phyloP scores from a whole-genome alignment of 768 basidiomycete genomes.

The Hydnum rufescens region DNA sequence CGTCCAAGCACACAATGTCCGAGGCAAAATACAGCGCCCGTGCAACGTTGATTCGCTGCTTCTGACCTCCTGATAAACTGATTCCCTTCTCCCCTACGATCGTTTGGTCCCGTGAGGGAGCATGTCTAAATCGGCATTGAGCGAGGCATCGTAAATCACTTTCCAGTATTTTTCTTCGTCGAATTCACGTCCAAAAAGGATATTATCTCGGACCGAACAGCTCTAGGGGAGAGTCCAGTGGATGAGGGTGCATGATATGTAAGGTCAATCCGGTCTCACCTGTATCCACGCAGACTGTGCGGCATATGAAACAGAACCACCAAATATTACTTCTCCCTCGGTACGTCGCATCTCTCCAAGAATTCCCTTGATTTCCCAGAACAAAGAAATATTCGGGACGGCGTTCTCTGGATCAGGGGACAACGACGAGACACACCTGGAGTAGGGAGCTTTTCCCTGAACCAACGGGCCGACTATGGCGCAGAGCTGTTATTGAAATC shows the following conservation, averaged over 20 bases:
- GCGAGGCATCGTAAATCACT: slow-evolving; percentile 12
- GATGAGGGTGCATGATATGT: background rate
- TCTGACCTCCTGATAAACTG: slow-evolving; percentile 9
- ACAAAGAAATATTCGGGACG: too few relatives aligned
- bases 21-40: slow-evolving; percentile 55
- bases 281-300: slow-evolving; percentile 45
- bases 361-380: slow-evolving; percentile 32
- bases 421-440: too few relatives aligned
- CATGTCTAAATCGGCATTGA: slow-evolving; percentile 19
- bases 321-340: slow-evolving; percentile 33
- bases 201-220: slow-evolving; percentile 20
- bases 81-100: slow-evolving; percentile 21
- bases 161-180: slow-evolving; percentile 17
- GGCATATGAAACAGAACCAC: slow-evolving; percentile 36
- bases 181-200: slow-evolving; percentile 19
- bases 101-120: slow-evolving; percentile 19
- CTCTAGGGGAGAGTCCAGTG: background rate
- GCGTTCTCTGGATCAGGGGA: slow-evolving; percentile 11
- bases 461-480: slow-evolving; percentile 55
- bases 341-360: slow-evolving; percentile 44
- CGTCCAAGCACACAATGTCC: slow-evolving; percentile 62
- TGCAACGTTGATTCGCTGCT: slow-evolving; percentile 60
- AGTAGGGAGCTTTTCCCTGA: slow-evolving; percentile 32
- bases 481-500: slow-evolving; percentile 28
- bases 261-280: slow-evolving; percentile 9